These are phyloP conservation scores for Celoporthe dispersa DNA, from an alignment of 2,329 filamentous ascomycete genomes.

Conservation along the genomic window DNA sequence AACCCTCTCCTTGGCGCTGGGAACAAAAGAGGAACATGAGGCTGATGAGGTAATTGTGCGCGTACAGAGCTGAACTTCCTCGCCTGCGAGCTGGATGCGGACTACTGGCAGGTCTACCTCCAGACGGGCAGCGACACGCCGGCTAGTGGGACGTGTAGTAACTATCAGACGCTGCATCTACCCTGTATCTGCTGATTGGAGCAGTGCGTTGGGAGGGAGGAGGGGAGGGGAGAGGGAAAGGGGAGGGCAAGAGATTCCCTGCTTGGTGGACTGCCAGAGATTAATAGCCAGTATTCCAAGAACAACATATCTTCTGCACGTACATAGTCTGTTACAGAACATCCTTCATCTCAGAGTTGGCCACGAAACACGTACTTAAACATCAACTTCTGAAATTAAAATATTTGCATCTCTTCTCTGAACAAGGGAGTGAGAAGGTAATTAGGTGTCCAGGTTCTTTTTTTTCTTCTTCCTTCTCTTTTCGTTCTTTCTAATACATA, in stretches of 20 bases:
- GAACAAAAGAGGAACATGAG: too few species aligned
- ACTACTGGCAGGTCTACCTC: constrained; percentile 56
- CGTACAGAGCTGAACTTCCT: constrained; percentile 54
- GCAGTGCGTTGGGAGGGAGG: background rate
- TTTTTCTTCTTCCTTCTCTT: too few species aligned
- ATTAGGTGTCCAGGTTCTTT: too few species aligned
- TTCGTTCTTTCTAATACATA: too few species aligned
- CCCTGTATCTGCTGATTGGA: constrained; percentile 50
- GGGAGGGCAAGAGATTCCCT: too few species aligned
- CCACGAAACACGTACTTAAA: too few species aligned
- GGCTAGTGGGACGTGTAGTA: constrained; percentile 54
- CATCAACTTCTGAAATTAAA: too few species aligned
- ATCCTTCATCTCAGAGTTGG: background rate
- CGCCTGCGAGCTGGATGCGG: constrained; percentile 47
- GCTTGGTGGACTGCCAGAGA: background rate
- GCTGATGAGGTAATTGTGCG: background rate
- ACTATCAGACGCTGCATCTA: constrained; percentile 59
- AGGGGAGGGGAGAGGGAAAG: too few species aligned
- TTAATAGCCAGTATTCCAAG: background rate
- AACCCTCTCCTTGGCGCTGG: background rate
- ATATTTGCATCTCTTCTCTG: too few species aligned
- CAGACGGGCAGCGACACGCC: constrained; percentile 57
- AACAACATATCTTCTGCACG: background rate
- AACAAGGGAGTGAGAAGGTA: too few species aligned
- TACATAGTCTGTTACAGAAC: background rate